A percentile compares a stretch with the other conserved stretches of the same genome.
These are phyloP conservation scores for Saturnispora halmiae DNA, from an alignment of 805 yeast genomes.

Conservation along the genomic window DNA sequence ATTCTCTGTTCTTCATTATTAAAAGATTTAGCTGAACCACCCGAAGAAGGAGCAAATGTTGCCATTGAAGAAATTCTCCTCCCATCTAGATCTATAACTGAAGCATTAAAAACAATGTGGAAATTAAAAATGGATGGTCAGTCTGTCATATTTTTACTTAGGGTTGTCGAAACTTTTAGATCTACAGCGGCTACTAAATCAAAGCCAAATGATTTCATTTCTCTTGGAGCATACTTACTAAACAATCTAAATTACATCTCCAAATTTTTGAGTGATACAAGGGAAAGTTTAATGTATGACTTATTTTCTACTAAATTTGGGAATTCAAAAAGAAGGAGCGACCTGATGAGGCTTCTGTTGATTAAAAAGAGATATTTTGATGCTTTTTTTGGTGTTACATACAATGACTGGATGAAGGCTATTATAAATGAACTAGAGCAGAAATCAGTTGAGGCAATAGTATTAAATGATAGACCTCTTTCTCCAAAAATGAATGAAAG, in stretches of 20 bases:
- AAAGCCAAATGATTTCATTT: conserved; percentile 8
- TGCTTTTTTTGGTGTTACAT: conserved; percentile 13
- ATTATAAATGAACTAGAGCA: conserved; percentile 9
- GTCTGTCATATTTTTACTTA: conserved; percentile 82
- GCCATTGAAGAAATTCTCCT: conserved; percentile 79
- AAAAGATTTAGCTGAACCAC: conserved; percentile 75
- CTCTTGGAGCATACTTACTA: conserved; percentile 13
- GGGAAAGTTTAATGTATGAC: conserved; percentile 12
- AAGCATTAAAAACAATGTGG: conserved; percentile 94
- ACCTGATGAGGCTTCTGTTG: conserved; percentile 11
- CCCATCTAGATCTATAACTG: conserved; percentile 89
- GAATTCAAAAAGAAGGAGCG: conserved; percentile 10
- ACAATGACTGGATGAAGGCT: conserved; percentile 11
- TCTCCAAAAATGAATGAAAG: not conserved
- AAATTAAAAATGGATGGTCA: conserved; percentile 85
- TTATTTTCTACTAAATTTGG: conserved; percentile 6
- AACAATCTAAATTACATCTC: conserved; percentile 12
- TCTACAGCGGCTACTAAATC: conserved; percentile 26
- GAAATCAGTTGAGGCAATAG: conserved; percentile 9
- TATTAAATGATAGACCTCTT: conserved; percentile 8
- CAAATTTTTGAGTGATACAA: conserved; percentile 3
- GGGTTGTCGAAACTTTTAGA: conserved; percentile 77
- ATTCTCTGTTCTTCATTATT: conserved; percentile 80
- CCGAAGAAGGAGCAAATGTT: conserved; percentile 72
- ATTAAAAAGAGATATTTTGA: conserved; percentile 15